phyloP scores from a whole-genome alignment of 768 basidiomycete species.

The Trametes gibbosa region DNA sequence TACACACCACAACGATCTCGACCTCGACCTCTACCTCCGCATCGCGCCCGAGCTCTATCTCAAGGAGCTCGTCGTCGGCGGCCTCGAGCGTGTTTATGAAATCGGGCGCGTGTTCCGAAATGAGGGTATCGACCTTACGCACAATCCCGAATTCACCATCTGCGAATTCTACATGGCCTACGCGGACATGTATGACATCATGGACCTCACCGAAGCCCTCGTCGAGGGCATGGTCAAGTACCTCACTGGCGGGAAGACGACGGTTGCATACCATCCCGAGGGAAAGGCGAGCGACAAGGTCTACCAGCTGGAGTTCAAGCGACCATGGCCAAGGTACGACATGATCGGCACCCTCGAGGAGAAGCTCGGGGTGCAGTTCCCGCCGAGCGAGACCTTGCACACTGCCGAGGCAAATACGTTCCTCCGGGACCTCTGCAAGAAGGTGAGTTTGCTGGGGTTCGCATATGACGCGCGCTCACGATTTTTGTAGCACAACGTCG shows the following conservation, averaged over 20 bases:
- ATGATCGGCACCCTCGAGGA: constrained; percentile 97
- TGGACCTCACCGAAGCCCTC: constrained; percentile 94
- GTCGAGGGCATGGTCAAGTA: constrained; percentile 89
- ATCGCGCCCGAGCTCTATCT: constrained; percentile 97
- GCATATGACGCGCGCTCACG: neutral
- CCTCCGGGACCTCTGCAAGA: constrained; percentile 76
- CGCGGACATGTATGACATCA: constrained; percentile 97
- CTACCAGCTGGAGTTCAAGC: constrained; percentile 80
- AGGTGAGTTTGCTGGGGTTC: constrained; percentile 47
- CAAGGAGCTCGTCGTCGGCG: constrained; percentile 96
- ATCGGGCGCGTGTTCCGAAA: constrained; percentile 98
- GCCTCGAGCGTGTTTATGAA: constrained; percentile 96
- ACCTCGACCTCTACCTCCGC: constrained; percentile 94
- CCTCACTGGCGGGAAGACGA: constrained; percentile 77
- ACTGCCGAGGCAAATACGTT: constrained; percentile 87
- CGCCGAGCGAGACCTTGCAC: constrained; percentile 86
- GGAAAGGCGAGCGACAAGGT: constrained; percentile 80
- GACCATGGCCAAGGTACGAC: constrained; percentile 98
- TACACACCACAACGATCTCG: constrained; percentile 98
- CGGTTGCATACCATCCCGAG: constrained; percentile 86
- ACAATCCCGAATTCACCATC: constrained; percentile 99
- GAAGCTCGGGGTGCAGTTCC: constrained; percentile 90
- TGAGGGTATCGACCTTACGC: constrained; percentile 97
- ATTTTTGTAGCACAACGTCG: constrained; percentile 77
- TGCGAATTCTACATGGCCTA: constrained; percentile 99